Percentiles rank a stretch among this genome's conserved stretches.
Conservation (phyloP, 2,329 filamentous ascomycete species). For the Hyphodiscus sp. region DNA sequence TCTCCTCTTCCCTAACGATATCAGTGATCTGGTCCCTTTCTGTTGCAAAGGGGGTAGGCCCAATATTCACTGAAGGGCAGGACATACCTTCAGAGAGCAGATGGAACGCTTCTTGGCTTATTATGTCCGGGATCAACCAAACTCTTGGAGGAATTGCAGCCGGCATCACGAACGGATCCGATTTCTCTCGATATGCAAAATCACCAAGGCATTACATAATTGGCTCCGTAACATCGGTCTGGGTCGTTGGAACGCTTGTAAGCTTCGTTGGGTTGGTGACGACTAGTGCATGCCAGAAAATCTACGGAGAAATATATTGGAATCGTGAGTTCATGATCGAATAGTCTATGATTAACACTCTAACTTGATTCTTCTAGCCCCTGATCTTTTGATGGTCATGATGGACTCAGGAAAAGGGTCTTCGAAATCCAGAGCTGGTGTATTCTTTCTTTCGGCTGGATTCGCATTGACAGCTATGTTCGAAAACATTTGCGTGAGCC, state of each 20-base stretch:
- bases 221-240: slow-evolving; percentile 33
- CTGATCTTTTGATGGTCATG: slow-evolving; percentile 9
- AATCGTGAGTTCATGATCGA: slow-evolving; percentile 32
- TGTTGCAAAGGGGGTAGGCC: slow-evolving; percentile 37
- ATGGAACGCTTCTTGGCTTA: slow-evolving; percentile 38
- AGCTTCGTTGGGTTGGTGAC: slow-evolving; percentile 38
- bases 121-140: slow-evolving; percentile 40
- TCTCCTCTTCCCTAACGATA: background rate
- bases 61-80: slow-evolving; percentile 34
- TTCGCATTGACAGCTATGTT: slow-evolving; percentile 22
- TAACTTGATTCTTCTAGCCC: background rate
- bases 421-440: slow-evolving; percentile 6
- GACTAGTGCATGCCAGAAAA: slow-evolving; percentile 44
- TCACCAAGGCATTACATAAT: slow-evolving; percentile 35
- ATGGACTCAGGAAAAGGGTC: slow-evolving; percentile 32
- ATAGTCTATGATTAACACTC: background rate
- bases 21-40: slow-evolving; percentile 35
- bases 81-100: slow-evolving; percentile 30
- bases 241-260: slow-evolving; percentile 34
- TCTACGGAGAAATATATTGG: slow-evolving; percentile 37
- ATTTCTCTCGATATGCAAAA: slow-evolving; percentile 37
- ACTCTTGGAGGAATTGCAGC: slow-evolving; percentile 35
- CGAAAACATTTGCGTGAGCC: slow-evolving; percentile 17
- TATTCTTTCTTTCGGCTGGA: slow-evolving; percentile 9
- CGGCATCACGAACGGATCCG: slow-evolving; percentile 38